Evolutionary conservation across 352 stramenopile species (phyloP).

Genomic region (Globisporangium spiculum): DNA sequence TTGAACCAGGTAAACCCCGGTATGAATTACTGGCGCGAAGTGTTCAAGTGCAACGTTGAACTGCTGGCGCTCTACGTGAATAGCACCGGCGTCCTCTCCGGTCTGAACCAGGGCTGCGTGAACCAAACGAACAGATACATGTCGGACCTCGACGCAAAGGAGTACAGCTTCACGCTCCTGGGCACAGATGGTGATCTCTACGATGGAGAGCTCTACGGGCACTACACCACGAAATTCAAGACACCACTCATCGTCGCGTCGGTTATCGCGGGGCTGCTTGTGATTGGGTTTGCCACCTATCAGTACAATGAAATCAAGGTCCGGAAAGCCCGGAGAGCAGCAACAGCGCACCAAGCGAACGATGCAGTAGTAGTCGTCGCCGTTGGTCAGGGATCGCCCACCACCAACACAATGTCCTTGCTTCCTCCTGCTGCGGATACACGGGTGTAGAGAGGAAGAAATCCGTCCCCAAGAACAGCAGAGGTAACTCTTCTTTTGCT

Average conservation of each 20-base stretch:
- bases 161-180: neutral
- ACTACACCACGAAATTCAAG: neutral
- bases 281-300: neutral
- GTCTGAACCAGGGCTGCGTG: neutral
- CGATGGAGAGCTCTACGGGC: neutral
- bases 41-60: neutral
- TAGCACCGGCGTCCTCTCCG: neutral
- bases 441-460: neutral
- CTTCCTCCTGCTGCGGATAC: neutral
- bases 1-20: conserved; percentile 28
- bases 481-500: no score
- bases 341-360: neutral
- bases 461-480: neutral
- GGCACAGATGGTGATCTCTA: neutral
- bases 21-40: neutral
- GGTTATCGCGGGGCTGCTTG: neutral
- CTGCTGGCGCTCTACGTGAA: neutral
- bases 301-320: neutral
- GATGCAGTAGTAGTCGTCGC: neutral
- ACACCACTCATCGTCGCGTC: neutral
- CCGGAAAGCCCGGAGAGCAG: neutral
- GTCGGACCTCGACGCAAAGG: neutral
- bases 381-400: neutral
- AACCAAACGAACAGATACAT: neutral
- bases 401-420: neutral